phyloP scores from a whole-genome alignment of 2,329 filamentous ascomycete genomes.

The Blastomyces parvus region DNA sequence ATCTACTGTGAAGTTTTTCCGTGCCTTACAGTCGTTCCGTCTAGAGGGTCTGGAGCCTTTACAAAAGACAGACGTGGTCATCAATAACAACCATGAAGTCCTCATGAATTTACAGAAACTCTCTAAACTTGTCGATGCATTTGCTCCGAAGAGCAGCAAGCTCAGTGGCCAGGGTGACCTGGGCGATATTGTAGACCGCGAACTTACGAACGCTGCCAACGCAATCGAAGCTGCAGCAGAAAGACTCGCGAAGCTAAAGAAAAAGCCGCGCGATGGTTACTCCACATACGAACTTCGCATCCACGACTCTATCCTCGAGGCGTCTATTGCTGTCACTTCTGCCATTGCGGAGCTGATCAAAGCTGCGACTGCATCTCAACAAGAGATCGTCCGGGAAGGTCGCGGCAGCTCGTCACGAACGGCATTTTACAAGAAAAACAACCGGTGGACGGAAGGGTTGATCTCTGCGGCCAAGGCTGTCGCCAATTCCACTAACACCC shows the following conservation, averaged over 20 bases:
- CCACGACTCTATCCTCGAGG: constrained; percentile 88
- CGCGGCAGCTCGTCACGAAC: constrained; percentile 77
- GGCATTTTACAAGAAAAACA: constrained; percentile 99
- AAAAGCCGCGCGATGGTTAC: constrained; percentile 92
- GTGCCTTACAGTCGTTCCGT: constrained; percentile 83
- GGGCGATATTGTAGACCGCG: constrained; percentile 83
- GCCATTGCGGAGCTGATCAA: constrained; percentile 93
- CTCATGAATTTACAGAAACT: constrained; percentile 88
- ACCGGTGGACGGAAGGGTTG: constrained; percentile 95
- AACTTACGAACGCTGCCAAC: constrained; percentile 86
- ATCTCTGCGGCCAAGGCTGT: constrained; percentile 97
- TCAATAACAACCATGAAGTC: constrained; percentile 94
- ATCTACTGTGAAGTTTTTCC: constrained; percentile 89
- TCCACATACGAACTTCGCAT: constrained; percentile 94
- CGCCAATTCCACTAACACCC: constrained; percentile 80
- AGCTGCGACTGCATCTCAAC: constrained; percentile 82
- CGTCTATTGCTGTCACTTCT: constrained; percentile 83
- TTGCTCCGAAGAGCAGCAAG: constrained; percentile 79
- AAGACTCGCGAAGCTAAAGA: constrained; percentile 81
- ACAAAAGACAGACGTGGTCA: constrained; percentile 93
- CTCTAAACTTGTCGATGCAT: constrained; percentile 84
- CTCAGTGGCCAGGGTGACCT: constrained; percentile 72
- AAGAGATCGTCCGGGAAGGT: constrained; percentile 92
- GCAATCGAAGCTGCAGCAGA: constrained; percentile 89
- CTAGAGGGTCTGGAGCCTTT: constrained; percentile 81